These are phyloP conservation scores for Colletotrichum tabaci DNA, from an alignment of 2,329 filamentous ascomycete genomes.

Conservation along the genomic window DNA sequence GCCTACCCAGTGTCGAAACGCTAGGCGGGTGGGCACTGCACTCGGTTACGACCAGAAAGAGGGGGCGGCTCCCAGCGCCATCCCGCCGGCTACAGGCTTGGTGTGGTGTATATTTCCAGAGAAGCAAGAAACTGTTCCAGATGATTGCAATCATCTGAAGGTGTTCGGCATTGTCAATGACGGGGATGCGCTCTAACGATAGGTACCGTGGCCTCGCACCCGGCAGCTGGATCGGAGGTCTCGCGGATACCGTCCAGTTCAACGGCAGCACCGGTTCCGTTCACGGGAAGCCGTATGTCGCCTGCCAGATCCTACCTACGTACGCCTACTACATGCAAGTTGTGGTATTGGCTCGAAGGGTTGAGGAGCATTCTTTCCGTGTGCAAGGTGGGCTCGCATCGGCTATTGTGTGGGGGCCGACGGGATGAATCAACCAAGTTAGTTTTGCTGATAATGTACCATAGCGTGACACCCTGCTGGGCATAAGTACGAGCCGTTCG, in stretches of 20 bases:
- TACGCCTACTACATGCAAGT: neutral
- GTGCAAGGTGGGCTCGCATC: neutral
- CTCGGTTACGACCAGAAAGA: neutral
- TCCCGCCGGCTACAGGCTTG: neutral
- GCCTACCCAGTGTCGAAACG: neutral
- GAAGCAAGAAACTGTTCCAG: neutral
- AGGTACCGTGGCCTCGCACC: neutral
- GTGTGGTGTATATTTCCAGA: neutral
- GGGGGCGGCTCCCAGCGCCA: neutral
- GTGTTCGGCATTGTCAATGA: neutral
- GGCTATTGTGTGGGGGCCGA: neutral
- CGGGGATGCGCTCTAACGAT: neutral
- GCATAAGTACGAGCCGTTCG: neutral
- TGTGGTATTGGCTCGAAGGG: neutral
- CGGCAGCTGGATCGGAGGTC: neutral
- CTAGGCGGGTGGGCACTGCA: neutral
- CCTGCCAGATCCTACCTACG: neutral
- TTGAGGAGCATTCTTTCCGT: neutral
- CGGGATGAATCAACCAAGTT: neutral
- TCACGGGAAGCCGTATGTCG: neutral
- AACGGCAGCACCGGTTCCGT: neutral
- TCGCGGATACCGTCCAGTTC: neutral
- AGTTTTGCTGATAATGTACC: neutral
- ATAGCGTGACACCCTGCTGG: neutral
- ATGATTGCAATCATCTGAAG: too few species aligned